phyloP scores from a whole-genome alignment of 306 rosid species.

The Albizia julibrissin region DNA sequence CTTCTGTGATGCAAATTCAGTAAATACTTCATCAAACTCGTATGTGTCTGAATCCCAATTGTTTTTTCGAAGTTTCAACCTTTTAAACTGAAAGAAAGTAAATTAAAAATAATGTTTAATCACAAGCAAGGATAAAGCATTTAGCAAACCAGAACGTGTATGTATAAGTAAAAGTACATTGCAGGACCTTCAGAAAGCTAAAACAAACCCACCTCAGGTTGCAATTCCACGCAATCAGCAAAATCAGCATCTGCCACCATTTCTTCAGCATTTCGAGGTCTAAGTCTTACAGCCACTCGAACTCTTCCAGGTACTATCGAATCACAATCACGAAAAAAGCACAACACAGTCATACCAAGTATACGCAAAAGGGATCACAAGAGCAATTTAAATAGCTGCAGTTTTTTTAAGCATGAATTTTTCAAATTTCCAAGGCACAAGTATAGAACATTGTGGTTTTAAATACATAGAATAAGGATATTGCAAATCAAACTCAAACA shows the following conservation, averaged over 20 bases:
- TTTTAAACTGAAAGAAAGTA: conserved; percentile 65
- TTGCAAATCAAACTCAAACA: conserved; percentile 17
- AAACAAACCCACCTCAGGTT: conserved; percentile 71
- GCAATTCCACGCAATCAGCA: conserved; percentile 91
- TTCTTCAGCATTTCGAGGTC: conserved; percentile 90
- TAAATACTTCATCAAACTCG: conserved; percentile 92
- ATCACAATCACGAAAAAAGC: conserved; percentile 13
- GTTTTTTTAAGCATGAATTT: conserved; percentile 26
- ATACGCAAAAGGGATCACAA: neutral
- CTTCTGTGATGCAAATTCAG: conserved; percentile 89
- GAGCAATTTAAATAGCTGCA: neutral
- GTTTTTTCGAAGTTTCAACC: conserved; percentile 90
- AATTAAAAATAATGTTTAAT: conserved; percentile 28
- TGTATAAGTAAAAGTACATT: conserved; percentile 12
- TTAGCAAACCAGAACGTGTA: conserved; percentile 13
- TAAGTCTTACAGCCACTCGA: conserved; percentile 89
- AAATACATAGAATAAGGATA: neutral
- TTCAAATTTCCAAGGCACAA: conserved; percentile 11
- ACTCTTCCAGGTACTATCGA: conserved; percentile 85
- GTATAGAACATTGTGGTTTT: neutral
- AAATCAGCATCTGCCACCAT: conserved; percentile 84
- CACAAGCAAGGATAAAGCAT: conserved; percentile 17
- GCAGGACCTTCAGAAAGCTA: conserved; percentile 9
- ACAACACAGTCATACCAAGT: conserved; percentile 19
- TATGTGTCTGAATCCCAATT: conserved; percentile 94